Evolutionary conservation across 495 filamentous ascomycete genomes (phyloP), one percentile per base, ranked within the genome.

Genomic region (Pyronema omphalodes): DNA sequence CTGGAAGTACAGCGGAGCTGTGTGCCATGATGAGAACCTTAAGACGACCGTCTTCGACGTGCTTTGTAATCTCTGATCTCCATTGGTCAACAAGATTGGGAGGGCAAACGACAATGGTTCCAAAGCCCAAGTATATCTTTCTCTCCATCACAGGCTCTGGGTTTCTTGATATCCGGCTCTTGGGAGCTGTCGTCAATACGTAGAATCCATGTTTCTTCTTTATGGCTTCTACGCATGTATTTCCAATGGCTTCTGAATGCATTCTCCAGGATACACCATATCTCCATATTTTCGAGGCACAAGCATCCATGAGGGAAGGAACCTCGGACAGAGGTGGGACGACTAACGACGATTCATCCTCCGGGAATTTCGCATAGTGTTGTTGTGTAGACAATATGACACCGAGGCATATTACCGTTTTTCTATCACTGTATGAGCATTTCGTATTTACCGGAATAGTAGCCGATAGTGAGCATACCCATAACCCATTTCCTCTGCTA

Each of bases 401-500:
- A 33, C 88, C 75, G 14, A 96, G 70, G 54, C 83, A 86, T 8
- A 96, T 93, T 29, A 94, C 67, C 0, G 89, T 95, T 69, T 96
- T 96, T 0, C 89, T 88, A 5, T 78, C 73, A 47, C 19, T 9
- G 44, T 18, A 11, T 58, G 34, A 36, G 57, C 44, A 53, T 37
- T 17, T 11, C 37, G 37, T 57, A 52, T 43, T 0, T 46, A 47
- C n/a, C 23, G 2, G 5, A 29, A 47, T 47, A 3, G 7, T 47
- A 14, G 2, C 44, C 3, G 23, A 40, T 19, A 11, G 17, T 1
- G 18, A 14, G 19, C 37, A 4, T 54, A 61, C 55, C 60, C 57
- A 33, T 44, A 46, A 40, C 77, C 77, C 79, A 84, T 83, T 44
- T 75, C 91, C 55, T 80, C 73, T 2, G 81, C 82, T 15, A 85